Evolutionary conservation across 2,329 filamentous ascomycete species (phyloP).

Genomic region (Talaromyces sp.): DNA sequence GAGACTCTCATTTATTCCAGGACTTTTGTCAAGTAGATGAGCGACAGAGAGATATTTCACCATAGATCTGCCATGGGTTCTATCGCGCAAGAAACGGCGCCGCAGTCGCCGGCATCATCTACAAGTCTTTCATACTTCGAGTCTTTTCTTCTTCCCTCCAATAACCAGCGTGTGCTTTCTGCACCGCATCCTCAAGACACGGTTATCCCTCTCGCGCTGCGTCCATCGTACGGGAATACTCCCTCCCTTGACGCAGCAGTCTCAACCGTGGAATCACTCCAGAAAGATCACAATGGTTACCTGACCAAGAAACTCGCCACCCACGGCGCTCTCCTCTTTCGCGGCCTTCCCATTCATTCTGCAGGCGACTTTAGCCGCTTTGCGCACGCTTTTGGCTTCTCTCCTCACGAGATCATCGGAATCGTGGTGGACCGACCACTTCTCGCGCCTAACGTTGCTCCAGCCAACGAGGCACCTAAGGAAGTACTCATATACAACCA

Average conservation of each 20-base stretch:
- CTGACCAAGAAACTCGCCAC: conserved; percentile 24
- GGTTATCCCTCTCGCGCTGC: conserved; percentile 40
- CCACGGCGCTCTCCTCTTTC: conserved; percentile 49
- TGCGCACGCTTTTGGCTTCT: conserved; percentile 48
- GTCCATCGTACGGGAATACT: conserved; percentile 25
- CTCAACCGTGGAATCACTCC: background rate
- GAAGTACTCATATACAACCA: conserved; percentile 50
- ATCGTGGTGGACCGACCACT: conserved; percentile 48
- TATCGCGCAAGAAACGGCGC: background rate
- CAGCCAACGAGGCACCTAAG: conserved; percentile 49
- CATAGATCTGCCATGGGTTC: background rate
- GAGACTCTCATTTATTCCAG: background rate
- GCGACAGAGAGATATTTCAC: background rate
- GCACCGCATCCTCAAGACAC: conserved; percentile 38
- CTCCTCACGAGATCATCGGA: conserved; percentile 50
- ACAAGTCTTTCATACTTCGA: conserved; percentile 29
- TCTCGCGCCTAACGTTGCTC: conserved; percentile 45
- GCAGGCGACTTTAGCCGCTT: conserved; percentile 49
- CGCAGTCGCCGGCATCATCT: background rate
- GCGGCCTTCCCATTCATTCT: conserved; percentile 44
- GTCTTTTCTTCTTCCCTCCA: conserved; percentile 38
- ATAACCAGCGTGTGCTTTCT: conserved; percentile 43
- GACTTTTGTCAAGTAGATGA: background rate
- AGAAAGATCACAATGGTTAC: background rate
- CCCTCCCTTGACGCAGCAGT: conserved; percentile 34